These are phyloP conservation scores for Zymoseptoria pseudotritici DNA, from an alignment of 2,329 filamentous ascomycete species.

Conservation along the genomic window DNA sequence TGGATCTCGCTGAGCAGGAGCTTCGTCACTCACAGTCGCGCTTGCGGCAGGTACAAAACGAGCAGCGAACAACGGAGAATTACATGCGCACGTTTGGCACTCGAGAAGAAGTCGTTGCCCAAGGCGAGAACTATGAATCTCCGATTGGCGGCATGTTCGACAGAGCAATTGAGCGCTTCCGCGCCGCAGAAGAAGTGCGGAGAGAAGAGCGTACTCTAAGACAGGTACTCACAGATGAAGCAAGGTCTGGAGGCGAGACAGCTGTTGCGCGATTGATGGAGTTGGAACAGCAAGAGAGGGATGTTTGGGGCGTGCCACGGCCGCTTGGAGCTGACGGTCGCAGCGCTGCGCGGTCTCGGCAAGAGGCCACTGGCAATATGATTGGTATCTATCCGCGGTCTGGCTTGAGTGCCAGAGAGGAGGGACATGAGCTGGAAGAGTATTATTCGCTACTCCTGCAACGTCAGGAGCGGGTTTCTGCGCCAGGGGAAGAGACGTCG, in stretches of 20 bases:
- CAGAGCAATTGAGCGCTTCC: slow-evolving; percentile 37
- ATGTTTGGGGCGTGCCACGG: slow-evolving; percentile 29
- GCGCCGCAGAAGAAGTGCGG: slow-evolving; percentile 34
- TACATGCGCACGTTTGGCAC: slow-evolving; percentile 40
- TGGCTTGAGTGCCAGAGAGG: not conserved
- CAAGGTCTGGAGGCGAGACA: slow-evolving; percentile 17
- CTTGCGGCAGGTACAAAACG: slow-evolving; percentile 28
- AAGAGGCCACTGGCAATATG: not conserved
- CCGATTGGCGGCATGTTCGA: slow-evolving; percentile 43
- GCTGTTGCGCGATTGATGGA: slow-evolving; percentile 15
- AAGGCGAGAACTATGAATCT: slow-evolving; percentile 42
- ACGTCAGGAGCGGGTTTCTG: not conserved
- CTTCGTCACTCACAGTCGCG: slow-evolving; percentile 25
- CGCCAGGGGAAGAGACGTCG: not conserved
- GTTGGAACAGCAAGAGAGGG: slow-evolving; percentile 15
- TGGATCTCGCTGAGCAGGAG: slow-evolving; percentile 29
- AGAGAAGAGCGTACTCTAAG: slow-evolving; percentile 28
- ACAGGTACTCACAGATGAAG: slow-evolving; percentile 27
- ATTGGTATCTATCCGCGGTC: not conserved
- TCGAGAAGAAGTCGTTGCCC: slow-evolving; percentile 39
- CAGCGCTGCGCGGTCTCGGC: not conserved
- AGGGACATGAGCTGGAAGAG: slow-evolving; percentile 20
- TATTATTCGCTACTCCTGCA: slow-evolving; percentile 23
- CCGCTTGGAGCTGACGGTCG: not conserved
- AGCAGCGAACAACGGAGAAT: slow-evolving; percentile 31